Evolutionary conservation across 805 yeast species (phyloP), one percentile per base, ranked within the genome.

Genomic region (Cyberlindnera americana): DNA sequence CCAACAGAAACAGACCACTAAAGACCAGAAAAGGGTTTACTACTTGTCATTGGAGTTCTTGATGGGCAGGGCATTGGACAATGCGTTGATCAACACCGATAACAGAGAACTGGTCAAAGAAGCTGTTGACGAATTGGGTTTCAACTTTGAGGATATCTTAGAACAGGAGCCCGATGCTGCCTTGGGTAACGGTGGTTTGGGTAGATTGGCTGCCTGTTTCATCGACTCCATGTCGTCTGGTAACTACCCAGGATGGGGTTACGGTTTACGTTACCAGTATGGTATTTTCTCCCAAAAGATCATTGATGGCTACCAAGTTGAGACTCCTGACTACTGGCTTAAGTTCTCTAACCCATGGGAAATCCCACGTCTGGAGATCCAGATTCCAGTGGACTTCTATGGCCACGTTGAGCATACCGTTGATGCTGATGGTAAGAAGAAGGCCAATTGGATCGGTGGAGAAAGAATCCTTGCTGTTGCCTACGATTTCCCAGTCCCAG

Each of bases 21-120:
- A 77, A 53, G 95, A 85, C 57, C 85, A 83, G 35, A 89, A 89
- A 66, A 72, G 97, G 48, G 82, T 89, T 29, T 89, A 89, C 64
- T 89, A 89, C 60, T 62, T 89, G 45, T 85, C 95, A 3, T 70
- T 89, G 51, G 97, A 89, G 65, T 89, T 87, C 60, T 68, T 89
- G 48, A 87, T 89, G 95, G 97, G 97, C 32, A 77, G 96, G 56
- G 96, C 96, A 33, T 72, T 89, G 72, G 97, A 90, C 64, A 90
- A 90, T 60, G 96, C 97, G 23, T 67, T 90, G 66, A 83, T 89
- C 63, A 89, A 90, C 62, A 72, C 83, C 53, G 76, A 81, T 26
- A 71, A 78, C 37, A 81, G 88, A 61, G 78, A 72, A 27, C 64
- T 75, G 37, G 77, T 88, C 32, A 52, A 59, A 13, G 67, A 66